Evolutionary conservation across 352 stramenopile species (phyloP), one percentile per base, ranked within the genome.

Genomic region (Pythium volutum): DNA sequence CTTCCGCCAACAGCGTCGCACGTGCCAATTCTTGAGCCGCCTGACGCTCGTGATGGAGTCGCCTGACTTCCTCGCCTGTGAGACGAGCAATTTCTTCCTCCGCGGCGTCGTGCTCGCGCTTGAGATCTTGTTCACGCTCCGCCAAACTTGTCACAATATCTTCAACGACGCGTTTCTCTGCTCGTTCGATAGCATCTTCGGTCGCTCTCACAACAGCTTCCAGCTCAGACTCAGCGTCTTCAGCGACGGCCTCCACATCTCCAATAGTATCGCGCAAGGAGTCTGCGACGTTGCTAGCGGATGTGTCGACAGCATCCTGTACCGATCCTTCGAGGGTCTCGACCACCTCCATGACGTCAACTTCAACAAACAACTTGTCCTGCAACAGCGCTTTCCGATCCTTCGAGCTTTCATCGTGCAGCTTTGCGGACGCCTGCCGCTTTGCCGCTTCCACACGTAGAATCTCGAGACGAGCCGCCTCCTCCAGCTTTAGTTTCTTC

Each of bases 281-380:
- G 4, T 43, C 38, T 7, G 22, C 49, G 18, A 65, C 43, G 2
- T 41, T 36, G 4, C 42, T 34, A 8, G n/a, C n/a, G 1, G 49
- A 31, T 4, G 2, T n/a, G 16, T 34, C 42, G 23, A 34, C 38
- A 22, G 42, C 23, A 36, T 39, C 23, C 11, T 42, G 27, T 7
- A 65, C 15, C 4, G 23, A 15, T 25, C 27, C 41, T 48, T 27
- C 22, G n/a, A 48, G n/a, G 2, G 41, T 48, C 41, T 48, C 58
- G 20, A 66, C 59, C n/a, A 60, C 31, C 16, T 66, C 42, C 41
- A 66, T 48, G 20, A 66, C 29, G 9, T 66, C 59, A 25, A 60
- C 59, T 36, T 55, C 31, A 20, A 50, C 50, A 29, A 45, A 38
- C 9, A 55, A 10, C 25, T 48, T 52, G 14, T 59, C 49, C 18